These are phyloP conservation scores for Xerophyta viscosa DNA, from an alignment of 106 monocot genomes.

Conservation along the genomic window DNA sequence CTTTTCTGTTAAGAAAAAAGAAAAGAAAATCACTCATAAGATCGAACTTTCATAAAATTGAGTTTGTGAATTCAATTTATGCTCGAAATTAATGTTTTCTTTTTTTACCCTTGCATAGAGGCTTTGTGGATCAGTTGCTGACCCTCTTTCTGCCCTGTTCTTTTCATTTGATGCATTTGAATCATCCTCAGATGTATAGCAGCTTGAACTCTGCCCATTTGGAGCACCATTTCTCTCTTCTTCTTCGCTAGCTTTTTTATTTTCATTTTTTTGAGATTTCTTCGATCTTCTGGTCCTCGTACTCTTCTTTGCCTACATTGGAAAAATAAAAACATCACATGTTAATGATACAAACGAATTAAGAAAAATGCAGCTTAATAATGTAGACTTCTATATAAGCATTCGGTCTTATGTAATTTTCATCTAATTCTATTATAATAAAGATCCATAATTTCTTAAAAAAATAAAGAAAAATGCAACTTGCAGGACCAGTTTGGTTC, in stretches of 20 bases:
- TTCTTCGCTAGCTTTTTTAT: neutral
- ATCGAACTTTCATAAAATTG: too few species aligned
- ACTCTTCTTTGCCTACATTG: neutral
- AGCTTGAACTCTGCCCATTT: slow-evolving; percentile 1
- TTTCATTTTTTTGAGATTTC: slow-evolving; percentile 2
- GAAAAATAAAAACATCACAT: neutral
- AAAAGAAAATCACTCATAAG: too few species aligned
- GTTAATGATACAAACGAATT: too few species aligned
- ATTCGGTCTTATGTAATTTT: too few species aligned
- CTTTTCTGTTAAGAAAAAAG: too few species aligned
- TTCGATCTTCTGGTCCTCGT: neutral
- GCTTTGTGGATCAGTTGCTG: slow-evolving; percentile 36
- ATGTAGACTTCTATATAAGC: neutral
- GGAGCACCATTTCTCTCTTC: neutral
- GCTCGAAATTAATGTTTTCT: too few species aligned
- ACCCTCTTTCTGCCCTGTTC: slow-evolving; percentile 18
- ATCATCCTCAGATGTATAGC: slow-evolving; percentile 7
- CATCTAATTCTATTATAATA: too few species aligned
- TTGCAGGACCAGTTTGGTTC: too few species aligned
- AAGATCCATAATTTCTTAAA: too few species aligned
- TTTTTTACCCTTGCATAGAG: slow-evolving; percentile 32
- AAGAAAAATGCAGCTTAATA: too few species aligned
- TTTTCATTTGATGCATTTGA: slow-evolving; percentile 1
- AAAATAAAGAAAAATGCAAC: too few species aligned
- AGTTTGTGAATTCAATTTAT: neutral